These are phyloP conservation scores for Boletus huronensis DNA, from an alignment of 768 basidiomycete genomes.

Conservation along the genomic window DNA sequence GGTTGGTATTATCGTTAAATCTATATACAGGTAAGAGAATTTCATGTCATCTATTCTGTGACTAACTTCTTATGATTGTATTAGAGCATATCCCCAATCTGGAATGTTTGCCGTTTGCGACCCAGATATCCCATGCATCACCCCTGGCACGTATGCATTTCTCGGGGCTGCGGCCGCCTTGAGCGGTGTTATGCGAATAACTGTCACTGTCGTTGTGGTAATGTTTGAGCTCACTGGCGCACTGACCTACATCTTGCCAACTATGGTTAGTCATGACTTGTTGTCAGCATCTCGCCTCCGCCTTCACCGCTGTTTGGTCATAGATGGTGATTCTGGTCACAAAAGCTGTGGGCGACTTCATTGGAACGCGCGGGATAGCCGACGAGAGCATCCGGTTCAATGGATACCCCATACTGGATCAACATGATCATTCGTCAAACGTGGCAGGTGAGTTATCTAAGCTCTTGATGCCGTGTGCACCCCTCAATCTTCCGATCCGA, in stretches of 20 bases:
- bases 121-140: slow-evolving; percentile 94
- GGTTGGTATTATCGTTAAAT: slow-evolving; percentile 95
- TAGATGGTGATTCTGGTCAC: slow-evolving; percentile 96
- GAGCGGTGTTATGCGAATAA: slow-evolving; percentile 95
- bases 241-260: slow-evolving; percentile 93
- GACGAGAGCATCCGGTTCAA: slow-evolving; percentile 98
- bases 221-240: slow-evolving; percentile 99
- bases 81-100: slow-evolving; percentile 74
- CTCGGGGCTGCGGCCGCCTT: slow-evolving; percentile 95
- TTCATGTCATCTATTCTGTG: slow-evolving; percentile 13
- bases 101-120: slow-evolving; percentile 89
- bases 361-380: slow-evolving; percentile 91
- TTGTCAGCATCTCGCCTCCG: slow-evolving; percentile 3
- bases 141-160: slow-evolving; percentile 97
- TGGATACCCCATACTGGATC: slow-evolving; percentile 95
- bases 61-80: background rate
- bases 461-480: slow-evolving; percentile 1
- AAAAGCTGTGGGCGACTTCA: slow-evolving; percentile 93
- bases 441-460: slow-evolving; percentile 64
- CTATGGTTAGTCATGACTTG: slow-evolving; percentile 65
- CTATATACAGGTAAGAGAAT: slow-evolving; percentile 69
- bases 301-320: slow-evolving; percentile 11
- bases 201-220: slow-evolving; percentile 96
- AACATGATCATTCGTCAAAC: slow-evolving; percentile 90
- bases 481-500: slow-evolving; percentile 1